Evolutionary conservation across 306 rosid species (phyloP).

Genomic region (Echinosophora koreensis): DNA sequence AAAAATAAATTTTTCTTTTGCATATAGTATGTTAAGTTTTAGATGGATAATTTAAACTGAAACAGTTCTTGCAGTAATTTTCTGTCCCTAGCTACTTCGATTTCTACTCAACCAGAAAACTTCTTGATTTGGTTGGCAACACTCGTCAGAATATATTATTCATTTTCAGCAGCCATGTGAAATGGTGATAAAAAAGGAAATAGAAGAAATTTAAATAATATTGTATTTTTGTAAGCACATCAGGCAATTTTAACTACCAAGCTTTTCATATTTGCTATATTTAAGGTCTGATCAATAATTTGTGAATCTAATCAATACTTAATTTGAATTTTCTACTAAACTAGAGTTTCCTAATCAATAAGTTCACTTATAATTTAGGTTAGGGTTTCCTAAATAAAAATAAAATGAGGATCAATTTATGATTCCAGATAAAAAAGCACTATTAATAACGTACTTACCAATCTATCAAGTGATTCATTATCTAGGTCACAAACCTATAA

Average conservation of each 20-base stretch:
- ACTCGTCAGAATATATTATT: constrained; percentile 5
- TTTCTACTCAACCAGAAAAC: constrained; percentile 19
- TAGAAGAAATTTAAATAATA: not conserved
- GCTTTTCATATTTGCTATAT: constrained; percentile 2
- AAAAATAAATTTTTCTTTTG: not conserved
- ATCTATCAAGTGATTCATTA: constrained; percentile 13
- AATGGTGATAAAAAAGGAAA: constrained; percentile 19
- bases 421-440: constrained; percentile 9
- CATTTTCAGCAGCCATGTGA: constrained; percentile 30
- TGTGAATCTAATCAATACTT: constrained; percentile 1
- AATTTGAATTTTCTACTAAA: constrained; percentile 29
- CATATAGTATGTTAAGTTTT: not conserved
- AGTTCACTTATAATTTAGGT: not conserved
- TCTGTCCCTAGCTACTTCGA: constrained; percentile 13
- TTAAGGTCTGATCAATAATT: not conserved
- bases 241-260: not conserved
- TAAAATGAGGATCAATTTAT: constrained; percentile 11
- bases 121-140: not conserved
- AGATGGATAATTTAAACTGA: not conserved
- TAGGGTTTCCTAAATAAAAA: constrained; percentile 19
- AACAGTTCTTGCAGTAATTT: not conserved
- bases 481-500: constrained; percentile 11
- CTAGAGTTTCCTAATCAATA: constrained; percentile 14
- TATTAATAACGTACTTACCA: not conserved
- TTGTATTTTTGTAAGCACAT: constrained; percentile 25